Conservation (phyloP, 192 early-diverging fungal genomes). For the Pilaira anomala region DNA sequence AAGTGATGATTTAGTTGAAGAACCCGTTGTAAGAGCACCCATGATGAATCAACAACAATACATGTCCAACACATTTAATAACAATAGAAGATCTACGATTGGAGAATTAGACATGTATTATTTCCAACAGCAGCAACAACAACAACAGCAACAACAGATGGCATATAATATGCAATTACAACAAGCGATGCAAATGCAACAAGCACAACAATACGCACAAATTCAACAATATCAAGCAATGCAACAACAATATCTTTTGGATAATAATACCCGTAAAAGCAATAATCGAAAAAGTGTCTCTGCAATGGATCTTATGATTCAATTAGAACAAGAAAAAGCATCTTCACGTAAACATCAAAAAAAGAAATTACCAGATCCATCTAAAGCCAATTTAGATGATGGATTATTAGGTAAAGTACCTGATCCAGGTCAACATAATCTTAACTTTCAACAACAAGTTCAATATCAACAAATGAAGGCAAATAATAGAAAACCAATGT, state of each 20-base stretch:
- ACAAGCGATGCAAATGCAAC: conserved; percentile 19
- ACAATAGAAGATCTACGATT: conserved; percentile 16
- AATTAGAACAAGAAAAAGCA: conserved; percentile 32
- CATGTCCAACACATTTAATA: neutral
- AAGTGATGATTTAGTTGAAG: neutral
- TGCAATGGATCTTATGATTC: conserved; percentile 32
- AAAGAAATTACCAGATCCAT: conserved; percentile 21
- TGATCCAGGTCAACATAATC: conserved; percentile 24
- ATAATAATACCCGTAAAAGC: neutral
- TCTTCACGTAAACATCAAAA: conserved; percentile 11
- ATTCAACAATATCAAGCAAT: conserved; percentile 29
- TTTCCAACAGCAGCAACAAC: conserved; percentile 19
- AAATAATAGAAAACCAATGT: neutral
- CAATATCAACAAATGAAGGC: neutral
- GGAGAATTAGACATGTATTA: conserved; percentile 22
- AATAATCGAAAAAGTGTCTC: conserved; percentile 23
- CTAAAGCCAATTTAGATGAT: conserved; percentile 20
- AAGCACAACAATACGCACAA: conserved; percentile 24
- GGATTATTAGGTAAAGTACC: conserved; percentile 26
- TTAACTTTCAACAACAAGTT: conserved; percentile 30
- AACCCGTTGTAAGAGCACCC: neutral
- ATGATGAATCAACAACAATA: neutral
- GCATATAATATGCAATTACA: conserved; percentile 8
- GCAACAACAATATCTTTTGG: conserved; percentile 11
- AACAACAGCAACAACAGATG: conserved; percentile 14